Conservation (phyloP, 2,329 filamentous ascomycete species). For the Aurifilum marmelostoma region DNA sequence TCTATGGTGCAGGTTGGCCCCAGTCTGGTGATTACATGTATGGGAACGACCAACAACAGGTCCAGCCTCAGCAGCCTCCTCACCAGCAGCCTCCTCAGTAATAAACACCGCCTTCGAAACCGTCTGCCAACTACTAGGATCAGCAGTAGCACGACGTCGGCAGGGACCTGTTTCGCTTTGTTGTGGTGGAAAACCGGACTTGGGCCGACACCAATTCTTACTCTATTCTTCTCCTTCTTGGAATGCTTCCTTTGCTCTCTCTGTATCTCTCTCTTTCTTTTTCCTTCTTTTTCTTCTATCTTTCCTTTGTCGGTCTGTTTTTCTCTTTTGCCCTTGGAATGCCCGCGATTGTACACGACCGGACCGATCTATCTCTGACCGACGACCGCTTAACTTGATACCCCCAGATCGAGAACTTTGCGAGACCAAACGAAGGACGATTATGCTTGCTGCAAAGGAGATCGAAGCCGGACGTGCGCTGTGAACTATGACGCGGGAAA, state of each 20-base stretch:
- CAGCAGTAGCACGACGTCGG: neutral
- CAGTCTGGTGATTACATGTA: conserved; percentile 35
- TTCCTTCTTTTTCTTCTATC: neutral
- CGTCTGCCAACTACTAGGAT: conserved; percentile 23
- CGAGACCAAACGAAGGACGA: conserved; percentile 13
- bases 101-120: conserved; percentile 22
- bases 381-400: conserved; percentile 20
- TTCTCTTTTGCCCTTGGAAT: neutral
- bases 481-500: neutral
- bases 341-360: conserved; percentile 14
- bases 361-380: conserved; percentile 11
- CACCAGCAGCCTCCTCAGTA: conserved; percentile 21
- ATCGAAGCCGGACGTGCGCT: conserved; percentile 9
- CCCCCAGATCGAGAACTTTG: conserved; percentile 12
- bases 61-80: conserved; percentile 41
- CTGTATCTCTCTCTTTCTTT: neutral
- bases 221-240: neutral
- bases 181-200: neutral
- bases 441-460: conserved; percentile 8
- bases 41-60: conserved; percentile 40
- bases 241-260: neutral
- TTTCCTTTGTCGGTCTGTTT: neutral
- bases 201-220: neutral
- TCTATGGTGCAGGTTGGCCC: conserved; percentile 40
- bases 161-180: neutral